These are phyloP conservation scores for Pleurotus giganteus DNA, from an alignment of 768 basidiomycete species.

Conservation along the genomic window DNA sequence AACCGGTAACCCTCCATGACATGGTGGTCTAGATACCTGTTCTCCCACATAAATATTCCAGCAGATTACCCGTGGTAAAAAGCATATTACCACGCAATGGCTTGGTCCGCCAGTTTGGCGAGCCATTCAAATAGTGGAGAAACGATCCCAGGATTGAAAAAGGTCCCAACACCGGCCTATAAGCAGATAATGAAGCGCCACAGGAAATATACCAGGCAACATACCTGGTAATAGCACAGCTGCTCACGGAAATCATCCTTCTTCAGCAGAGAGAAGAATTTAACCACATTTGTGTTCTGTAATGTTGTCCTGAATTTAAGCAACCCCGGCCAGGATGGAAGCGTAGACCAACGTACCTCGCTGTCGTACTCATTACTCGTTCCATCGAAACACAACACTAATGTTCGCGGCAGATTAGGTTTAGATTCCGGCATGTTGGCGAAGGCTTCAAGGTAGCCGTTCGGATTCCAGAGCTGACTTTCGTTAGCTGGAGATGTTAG, in stretches of 20 bases:
- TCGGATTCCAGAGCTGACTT: too few species aligned
- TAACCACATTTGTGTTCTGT: conserved; percentile 43
- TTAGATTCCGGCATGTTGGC: too few species aligned
- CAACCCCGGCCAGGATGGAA: too few species aligned
- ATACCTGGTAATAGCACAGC: conserved; percentile 38
- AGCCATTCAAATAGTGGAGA: conserved; percentile 40
- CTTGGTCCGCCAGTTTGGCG: conserved; percentile 30
- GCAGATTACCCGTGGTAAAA: not conserved
- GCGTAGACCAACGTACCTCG: too few species aligned
- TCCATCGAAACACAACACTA: too few species aligned
- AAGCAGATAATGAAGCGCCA: conserved; percentile 27
- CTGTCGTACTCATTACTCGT: too few species aligned
- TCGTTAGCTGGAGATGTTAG: too few species aligned
- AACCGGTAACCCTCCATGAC: conserved; percentile 56
- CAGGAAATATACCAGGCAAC: conserved; percentile 21
- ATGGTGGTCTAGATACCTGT: conserved; percentile 46
- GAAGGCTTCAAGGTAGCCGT: too few species aligned
- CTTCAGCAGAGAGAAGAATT: conserved; percentile 31
- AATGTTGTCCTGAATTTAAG: too few species aligned
- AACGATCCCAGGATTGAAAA: conserved; percentile 39
- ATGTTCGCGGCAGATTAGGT: too few species aligned
- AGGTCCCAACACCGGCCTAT: conserved; percentile 33
- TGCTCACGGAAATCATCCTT: conserved; percentile 26
- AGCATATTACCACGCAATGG: not conserved
- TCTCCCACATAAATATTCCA: conserved; percentile 29